Base-by-base conservation (phyloP, 2,329 filamentous ascomycete genomes). In the Neopestalotiopsis sp. region DNA sequence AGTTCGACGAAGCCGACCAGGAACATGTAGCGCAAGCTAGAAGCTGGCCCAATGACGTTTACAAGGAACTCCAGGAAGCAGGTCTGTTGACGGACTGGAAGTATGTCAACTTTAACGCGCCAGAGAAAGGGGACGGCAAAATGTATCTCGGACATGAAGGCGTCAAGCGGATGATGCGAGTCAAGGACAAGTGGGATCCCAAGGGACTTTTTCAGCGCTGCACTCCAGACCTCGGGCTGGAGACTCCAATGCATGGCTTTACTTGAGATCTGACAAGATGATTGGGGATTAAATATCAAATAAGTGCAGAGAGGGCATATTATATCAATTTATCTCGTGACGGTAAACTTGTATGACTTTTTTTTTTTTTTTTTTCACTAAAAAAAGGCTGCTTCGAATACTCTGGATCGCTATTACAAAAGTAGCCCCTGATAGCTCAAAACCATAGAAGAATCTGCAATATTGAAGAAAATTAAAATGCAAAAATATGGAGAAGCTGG, bases 401-500 rank as follows among this genome's bases (percentile, higher is more conserved):
- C 34, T 38, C 34, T 38, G 10, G 34, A 38, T 38, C 6, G 34
- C 34, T 5, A 38, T 38, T 38, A 38, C 34, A 38, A 6, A 38
- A 38, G 10, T 38, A 38, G 10, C 3, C 34, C 34, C 10, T 38
- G 6, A 38, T 38, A 38, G 2, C 24, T 24, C 24, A 24, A 24
- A 38, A 38, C 5, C 9, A 9, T 9, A 38, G 34, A 38, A 9
- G 9, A 38, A 38, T 10, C 34, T 38, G 10, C 2, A 10, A 38
- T 38, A 38, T 38, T 7, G 17, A 49, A 49, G 17, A 49, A 49
- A 14, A 49, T 17, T 20, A 52, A 52, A 52, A 63, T 4, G 13
- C 17, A 68, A 68, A 57, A 42, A 57, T 62, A 56, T 69, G 67
- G 67, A 69, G 67, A 69, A 56, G 67, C 67, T 66, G 67, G 67